These are phyloP conservation scores for Linnemannia hyalina DNA, from an alignment of 192 early-diverging fungal genomes.

Conservation along the genomic window DNA sequence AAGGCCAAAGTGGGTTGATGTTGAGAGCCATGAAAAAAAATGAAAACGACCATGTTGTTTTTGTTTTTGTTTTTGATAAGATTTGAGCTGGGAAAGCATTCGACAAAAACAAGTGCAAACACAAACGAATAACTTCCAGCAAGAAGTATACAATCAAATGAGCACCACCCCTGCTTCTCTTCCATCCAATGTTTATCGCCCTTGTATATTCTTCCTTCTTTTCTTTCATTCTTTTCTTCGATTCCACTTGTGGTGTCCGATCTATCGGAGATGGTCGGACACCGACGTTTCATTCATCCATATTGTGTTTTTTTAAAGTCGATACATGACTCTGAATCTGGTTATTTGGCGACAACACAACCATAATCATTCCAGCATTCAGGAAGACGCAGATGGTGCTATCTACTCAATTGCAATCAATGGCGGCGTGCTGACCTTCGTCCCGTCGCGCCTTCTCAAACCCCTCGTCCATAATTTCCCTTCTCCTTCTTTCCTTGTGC, in stretches of 20 bases:
- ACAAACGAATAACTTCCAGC: not conserved
- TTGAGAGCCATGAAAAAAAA: not conserved
- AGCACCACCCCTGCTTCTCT: not conserved
- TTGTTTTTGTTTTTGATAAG: not conserved
- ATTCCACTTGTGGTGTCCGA: no score
- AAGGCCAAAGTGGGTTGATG: not conserved
- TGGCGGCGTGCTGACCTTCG: not conserved
- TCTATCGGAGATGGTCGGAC: no score
- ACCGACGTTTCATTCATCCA: no score
- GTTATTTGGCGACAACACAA: no score
- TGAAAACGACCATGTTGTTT: not conserved
- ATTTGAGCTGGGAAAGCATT: not conserved
- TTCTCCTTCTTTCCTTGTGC: not conserved
- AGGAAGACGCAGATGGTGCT: not conserved
- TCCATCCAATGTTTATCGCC: not conserved
- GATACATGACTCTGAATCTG: no score
- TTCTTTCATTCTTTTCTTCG: no score
- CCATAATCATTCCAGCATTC: no score
- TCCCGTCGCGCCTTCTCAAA: not conserved
- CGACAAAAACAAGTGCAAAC: not conserved
- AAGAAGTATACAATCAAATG: not conserved
- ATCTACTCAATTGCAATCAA: not conserved
- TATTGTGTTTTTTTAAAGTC: no score
- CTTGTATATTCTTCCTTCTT: not conserved
- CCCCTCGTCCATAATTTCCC: not conserved